A percentile compares a stretch with the other conserved stretches of the same genome.
Evolutionary conservation across 1,284 basidiomycete genomes (phyloP).

Genomic region (Puccinia polysora): DNA sequence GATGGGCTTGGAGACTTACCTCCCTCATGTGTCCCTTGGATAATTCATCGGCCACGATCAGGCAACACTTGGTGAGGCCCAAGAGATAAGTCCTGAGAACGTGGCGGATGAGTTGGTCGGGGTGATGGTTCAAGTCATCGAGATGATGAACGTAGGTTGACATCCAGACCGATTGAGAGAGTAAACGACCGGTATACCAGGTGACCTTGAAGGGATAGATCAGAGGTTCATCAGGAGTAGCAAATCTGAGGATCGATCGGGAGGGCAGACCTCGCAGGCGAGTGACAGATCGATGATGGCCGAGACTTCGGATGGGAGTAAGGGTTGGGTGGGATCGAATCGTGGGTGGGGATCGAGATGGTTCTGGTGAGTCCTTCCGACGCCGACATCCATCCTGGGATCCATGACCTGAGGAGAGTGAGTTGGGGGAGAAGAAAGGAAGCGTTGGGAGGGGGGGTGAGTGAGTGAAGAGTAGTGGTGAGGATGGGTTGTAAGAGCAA

Average conservation of each 20-base stretch:
- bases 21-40: constrained; percentile 68
- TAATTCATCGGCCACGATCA: constrained; percentile 74
- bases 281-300: constrained; percentile 78
- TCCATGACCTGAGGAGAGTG: constrained; percentile 68
- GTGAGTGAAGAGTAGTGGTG: background rate
- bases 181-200: constrained; percentile 76
- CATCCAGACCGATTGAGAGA: constrained; percentile 80
- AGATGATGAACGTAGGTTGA: constrained; percentile 71
- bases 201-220: constrained; percentile 63
- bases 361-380: constrained; percentile 55
- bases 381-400: constrained; percentile 78
- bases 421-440: background rate
- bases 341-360: background rate
- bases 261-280: constrained; percentile 66
- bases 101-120: constrained; percentile 62
- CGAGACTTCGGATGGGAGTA: constrained; percentile 71
- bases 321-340: constrained; percentile 65
- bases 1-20: constrained; percentile 62
- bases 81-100: constrained; percentile 69
- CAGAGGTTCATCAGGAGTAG: background rate
- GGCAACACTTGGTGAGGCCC: constrained; percentile 74
- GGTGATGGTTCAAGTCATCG: constrained; percentile 52
- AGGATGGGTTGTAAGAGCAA: no score
- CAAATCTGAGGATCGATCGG: background rate
- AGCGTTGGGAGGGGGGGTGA: background rate